These are phyloP conservation scores for Triadica sebifera DNA, from an alignment of 345 rosid species.

Conservation along the genomic window DNA sequence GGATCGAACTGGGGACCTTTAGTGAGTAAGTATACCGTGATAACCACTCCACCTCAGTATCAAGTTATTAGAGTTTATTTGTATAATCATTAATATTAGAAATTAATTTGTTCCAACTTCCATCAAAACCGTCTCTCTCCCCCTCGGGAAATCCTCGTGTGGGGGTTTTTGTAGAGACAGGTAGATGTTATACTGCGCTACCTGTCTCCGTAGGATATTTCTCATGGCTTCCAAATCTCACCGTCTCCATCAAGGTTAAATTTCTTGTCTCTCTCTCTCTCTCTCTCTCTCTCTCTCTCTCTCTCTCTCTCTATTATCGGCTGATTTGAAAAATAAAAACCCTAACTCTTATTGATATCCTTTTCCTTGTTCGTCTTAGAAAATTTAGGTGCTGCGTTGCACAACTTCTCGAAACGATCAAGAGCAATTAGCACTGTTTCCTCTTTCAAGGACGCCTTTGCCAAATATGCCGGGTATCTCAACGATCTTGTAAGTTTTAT, in stretches of 20 bases:
- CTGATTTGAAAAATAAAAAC: background rate
- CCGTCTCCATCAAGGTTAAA: conserved; percentile 43
- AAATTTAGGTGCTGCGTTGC: conserved; percentile 37
- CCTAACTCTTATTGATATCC: too few relatives aligned
- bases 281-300: too few relatives aligned
- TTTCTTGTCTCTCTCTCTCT: background rate
- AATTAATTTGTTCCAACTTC: too few relatives aligned
- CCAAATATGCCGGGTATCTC: conserved; percentile 56
- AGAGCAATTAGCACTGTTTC: conserved; percentile 48
- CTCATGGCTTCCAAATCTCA: conserved; percentile 52
- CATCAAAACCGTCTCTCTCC: too few relatives aligned
- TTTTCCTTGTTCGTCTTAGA: background rate
- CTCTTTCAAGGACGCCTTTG: conserved; percentile 50
- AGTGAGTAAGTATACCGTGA: conserved; percentile 45
- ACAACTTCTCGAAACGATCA: conserved; percentile 41
- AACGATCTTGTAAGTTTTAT: conserved; percentile 47
- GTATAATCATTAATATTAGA: too few relatives aligned
- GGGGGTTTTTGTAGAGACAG: too few relatives aligned
- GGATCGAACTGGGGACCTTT: conserved; percentile 50
- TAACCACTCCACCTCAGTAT: conserved; percentile 45
- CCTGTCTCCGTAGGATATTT: conserved; percentile 23
- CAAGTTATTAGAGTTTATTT: too few relatives aligned
- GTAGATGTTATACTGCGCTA: conserved; percentile 36
- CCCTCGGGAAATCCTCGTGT: too few relatives aligned
- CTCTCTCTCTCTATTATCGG: too few relatives aligned